phyloP scores from a whole-genome alignment of 2,329 filamentous ascomycete genomes.

The Tolypocladium tropicale region DNA sequence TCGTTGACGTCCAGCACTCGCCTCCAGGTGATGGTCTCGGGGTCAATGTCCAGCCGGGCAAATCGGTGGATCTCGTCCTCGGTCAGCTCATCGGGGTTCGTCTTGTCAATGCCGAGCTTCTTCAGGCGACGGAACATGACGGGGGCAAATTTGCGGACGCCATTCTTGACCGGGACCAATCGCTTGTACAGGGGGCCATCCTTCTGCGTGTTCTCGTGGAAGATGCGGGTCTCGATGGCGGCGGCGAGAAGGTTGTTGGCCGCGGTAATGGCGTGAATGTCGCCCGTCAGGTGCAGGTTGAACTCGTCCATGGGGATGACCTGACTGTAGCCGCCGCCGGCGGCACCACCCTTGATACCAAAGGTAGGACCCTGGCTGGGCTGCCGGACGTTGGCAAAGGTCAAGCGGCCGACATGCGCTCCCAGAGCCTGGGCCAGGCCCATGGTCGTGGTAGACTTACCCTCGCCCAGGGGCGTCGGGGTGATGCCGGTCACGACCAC shows the following conservation, averaged over 20 bases:
- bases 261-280: constrained; percentile 94
- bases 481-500: constrained; percentile 93
- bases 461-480: constrained; percentile 90
- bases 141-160: constrained; percentile 74
- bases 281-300: constrained; percentile 93
- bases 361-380: constrained; percentile 97
- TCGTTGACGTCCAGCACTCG: constrained; percentile 97
- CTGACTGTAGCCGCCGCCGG: constrained; percentile 95
- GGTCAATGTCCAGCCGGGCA: constrained; percentile 91
- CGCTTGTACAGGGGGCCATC: constrained; percentile 80
- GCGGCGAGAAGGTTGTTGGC: constrained; percentile 96
- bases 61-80: constrained; percentile 81
- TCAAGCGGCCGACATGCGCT: constrained; percentile 75
- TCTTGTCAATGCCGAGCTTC: constrained; percentile 95
- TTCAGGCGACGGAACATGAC: constrained; percentile 89
- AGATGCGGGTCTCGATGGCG: constrained; percentile 95
- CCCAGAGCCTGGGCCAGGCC: constrained; percentile 88
- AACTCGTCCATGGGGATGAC: constrained; percentile 99
- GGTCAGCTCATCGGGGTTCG: constrained; percentile 80
- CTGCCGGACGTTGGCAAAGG: constrained; percentile 94
- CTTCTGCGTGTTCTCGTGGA: constrained; percentile 93
- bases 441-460: constrained; percentile 97
- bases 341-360: constrained; percentile 96
- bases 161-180: constrained; percentile 82
- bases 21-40: constrained; percentile 93